A percentile compares a stretch with the other conserved stretches of the same genome.
phyloP scores from a whole-genome alignment of 495 filamentous ascomycete genomes.

The Annulohypoxylon moriforme region DNA sequence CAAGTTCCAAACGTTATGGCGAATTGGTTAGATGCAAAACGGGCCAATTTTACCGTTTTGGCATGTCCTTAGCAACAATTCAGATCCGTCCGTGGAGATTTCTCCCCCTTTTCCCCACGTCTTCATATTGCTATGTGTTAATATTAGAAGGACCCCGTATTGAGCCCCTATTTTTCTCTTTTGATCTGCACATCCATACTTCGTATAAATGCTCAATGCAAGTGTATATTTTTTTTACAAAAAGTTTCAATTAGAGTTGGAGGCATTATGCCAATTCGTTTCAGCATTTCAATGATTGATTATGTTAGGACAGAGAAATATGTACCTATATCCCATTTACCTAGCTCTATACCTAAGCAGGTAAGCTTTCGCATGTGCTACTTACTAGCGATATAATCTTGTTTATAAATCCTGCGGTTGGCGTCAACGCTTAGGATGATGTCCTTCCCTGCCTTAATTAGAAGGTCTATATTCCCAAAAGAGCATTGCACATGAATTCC shows the following conservation, averaged over 20 bases:
- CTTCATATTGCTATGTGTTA: constrained; percentile 26
- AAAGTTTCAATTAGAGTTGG: constrained; percentile 8
- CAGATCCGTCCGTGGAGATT: constrained; percentile 35
- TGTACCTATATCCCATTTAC: not conserved
- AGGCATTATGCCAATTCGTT: constrained; percentile 25
- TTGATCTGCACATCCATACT: constrained; percentile 32
- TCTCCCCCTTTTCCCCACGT: constrained; percentile 35
- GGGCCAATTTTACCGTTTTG: constrained; percentile 14
- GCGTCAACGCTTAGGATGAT: not conserved
- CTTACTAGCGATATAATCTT: not conserved
- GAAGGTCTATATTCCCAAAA: constrained; percentile 22
- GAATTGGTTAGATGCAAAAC: constrained; percentile 34
- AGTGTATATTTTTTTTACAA: not conserved
- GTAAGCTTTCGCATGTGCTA: not conserved
- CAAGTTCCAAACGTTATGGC: constrained; percentile 17
- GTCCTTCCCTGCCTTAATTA: constrained; percentile 18
- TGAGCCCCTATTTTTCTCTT: constrained; percentile 23
- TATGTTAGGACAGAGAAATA: not conserved
- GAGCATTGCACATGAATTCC: constrained; percentile 1
- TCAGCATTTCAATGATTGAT: not conserved
- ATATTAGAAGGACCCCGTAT: constrained; percentile 26
- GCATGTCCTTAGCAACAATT: constrained; percentile 13
- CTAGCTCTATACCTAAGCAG: not conserved
- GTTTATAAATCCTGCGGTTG: not conserved
- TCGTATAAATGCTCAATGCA: constrained; percentile 17